Percentiles rank a stretch among this genome's conserved stretches.
Evolutionary conservation across 352 stramenopile genomes (phyloP).

Genomic region (Pythium brachiatum): DNA sequence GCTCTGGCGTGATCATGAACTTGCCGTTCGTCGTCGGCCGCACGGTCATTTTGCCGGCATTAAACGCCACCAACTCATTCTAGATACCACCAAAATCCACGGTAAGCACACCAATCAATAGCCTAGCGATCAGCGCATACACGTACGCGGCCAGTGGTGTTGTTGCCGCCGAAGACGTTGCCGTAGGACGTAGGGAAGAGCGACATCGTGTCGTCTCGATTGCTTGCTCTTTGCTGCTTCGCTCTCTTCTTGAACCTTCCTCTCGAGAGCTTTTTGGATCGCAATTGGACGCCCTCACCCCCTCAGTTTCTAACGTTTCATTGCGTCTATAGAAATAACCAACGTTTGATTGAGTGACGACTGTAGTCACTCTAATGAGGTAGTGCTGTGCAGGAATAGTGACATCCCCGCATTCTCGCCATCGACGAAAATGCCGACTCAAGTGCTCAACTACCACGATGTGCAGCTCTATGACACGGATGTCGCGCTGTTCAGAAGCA

Average conservation of each 20-base stretch:
- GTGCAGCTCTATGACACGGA: slow-evolving; percentile 82
- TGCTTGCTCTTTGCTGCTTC: not conserved
- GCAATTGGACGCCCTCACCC: slow-evolving; percentile 14
- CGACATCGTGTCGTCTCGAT: slow-evolving; percentile 28
- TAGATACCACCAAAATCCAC: slow-evolving; percentile 17
- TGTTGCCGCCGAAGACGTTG: slow-evolving; percentile 75
- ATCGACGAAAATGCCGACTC: slow-evolving; percentile 28
- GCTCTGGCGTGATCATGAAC: slow-evolving; percentile 85
- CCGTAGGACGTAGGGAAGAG: slow-evolving; percentile 74
- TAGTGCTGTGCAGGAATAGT: not conserved
- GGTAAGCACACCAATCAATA: not conserved
- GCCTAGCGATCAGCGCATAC: not conserved
- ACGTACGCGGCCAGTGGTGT: slow-evolving; percentile 48
- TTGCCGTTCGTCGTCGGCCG: slow-evolving; percentile 74
- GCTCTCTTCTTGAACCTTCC: slow-evolving; percentile 23
- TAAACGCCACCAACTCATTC: slow-evolving; percentile 89
- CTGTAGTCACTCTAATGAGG: not conserved
- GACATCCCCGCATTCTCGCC: not conserved
- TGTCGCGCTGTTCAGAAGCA: slow-evolving; percentile 56
- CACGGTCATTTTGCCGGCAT: slow-evolving; percentile 89
- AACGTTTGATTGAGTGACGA: slow-evolving; percentile 20
- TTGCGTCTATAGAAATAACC: slow-evolving; percentile 2
- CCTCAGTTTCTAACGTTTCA: slow-evolving; percentile 5
- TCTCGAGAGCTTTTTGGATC: slow-evolving; percentile 21
- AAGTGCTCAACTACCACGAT: slow-evolving; percentile 79